Base-by-base conservation (phyloP, 768 basidiomycete genomes). In the Leucocoprinus birnbaumii region DNA sequence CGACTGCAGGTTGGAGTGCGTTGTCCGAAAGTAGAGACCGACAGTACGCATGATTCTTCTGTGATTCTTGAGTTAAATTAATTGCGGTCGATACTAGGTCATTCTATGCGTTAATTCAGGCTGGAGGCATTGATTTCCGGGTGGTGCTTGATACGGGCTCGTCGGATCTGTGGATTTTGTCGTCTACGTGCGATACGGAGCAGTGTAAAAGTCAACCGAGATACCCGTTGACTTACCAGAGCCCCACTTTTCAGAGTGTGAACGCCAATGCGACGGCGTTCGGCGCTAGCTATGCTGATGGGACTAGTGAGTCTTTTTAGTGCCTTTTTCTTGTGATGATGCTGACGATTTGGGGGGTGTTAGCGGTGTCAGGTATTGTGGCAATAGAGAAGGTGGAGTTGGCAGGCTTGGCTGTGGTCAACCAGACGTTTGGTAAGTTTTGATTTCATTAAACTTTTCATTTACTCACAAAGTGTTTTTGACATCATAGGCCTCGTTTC, bases 81-180 rank as follows among this genome's bases (percentile, higher is more conserved):
- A n/a, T n/a, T n/a, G n/a, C n/a, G n/a, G n/a, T n/a, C n/a, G n/a
- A n/a, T n/a, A n/a, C n/a, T n/a, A 91, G 89, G 62, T 83, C 89
- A 2, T 91, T 89, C 63, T 90, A 79, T 61, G 70, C 79, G 18
- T 67, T 87, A 38, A 75, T 91, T 54, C 67, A 79, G 58, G 71
- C 77, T 24, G 90, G 89, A 27, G 71, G 73, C 53, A 80, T 89
- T 53, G 80, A 70, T 62, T 86, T 90, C 61, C 84, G 88, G 14
- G 81, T 84, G 18, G 82, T 81, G 0, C 70, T 91, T 42, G 90
- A 92, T 65, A 91, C 89, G 1, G 90, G 76, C 16, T 91, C 89
- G 7, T 73, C 86, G 14, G 85, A 86, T 70, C 68, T 87, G 11
- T 92, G 89, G 89, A 58, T 91, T 18, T 63, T 82, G 42, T 86